phyloP scores from a whole-genome alignment of 2,329 filamentous ascomycete species.

The Niveomyces coronatus region DNA sequence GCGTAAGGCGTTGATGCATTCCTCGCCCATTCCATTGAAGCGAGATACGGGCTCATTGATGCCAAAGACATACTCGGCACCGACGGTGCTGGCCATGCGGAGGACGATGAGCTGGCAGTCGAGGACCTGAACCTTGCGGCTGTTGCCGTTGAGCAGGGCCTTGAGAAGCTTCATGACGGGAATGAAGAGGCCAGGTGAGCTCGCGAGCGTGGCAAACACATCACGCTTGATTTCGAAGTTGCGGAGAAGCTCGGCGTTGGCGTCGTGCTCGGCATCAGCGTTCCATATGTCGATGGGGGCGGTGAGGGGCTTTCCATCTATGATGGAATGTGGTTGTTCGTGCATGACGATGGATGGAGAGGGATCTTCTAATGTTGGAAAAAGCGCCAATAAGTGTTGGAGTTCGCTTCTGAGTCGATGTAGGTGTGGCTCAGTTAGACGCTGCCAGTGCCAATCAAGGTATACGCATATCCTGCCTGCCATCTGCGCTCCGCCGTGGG shows the following conservation, averaged over 20 bases:
- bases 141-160: not conserved
- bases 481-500: no score
- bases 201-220: not conserved
- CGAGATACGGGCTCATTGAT: conserved; percentile 1
- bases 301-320: not conserved
- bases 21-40: conserved; percentile 1
- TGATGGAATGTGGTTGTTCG: not conserved
- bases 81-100: conserved; percentile 2
- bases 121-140: not conserved
- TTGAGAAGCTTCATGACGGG: conserved; percentile 1
- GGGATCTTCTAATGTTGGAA: not conserved
- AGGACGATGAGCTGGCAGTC: conserved; percentile 2
- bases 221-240: conserved; percentile 1
- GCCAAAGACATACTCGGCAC: conserved; percentile 2
- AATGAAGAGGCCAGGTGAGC: not conserved
- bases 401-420: no score
- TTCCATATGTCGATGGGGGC: not conserved
- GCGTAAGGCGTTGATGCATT: not conserved
- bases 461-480: no score
- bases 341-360: not conserved
- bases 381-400: not conserved
- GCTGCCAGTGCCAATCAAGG: no score
- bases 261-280: not conserved
- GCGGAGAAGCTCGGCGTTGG: conserved; percentile 1
- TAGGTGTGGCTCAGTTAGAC: no score